Conservation (phyloP, 164 flowering plant genomes). For the Saururus chinensis region DNA sequence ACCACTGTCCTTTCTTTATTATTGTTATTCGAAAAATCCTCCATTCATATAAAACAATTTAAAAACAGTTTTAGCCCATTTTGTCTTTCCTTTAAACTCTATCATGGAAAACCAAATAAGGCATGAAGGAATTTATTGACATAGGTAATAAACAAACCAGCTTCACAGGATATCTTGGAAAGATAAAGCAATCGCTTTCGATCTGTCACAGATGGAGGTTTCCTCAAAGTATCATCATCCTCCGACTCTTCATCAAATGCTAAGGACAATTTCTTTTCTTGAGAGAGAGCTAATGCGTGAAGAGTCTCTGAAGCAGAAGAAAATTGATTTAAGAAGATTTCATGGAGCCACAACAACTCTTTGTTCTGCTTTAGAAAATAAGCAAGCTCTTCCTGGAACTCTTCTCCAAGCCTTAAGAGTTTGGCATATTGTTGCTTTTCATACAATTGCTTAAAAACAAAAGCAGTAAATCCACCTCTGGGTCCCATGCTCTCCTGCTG, state of each 20-base stretch:
- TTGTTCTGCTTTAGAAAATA: conserved; percentile 56
- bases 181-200: conserved; percentile 67
- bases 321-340: conserved; percentile 68
- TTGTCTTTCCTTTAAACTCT: background rate
- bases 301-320: conserved; percentile 84
- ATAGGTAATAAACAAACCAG: conserved; percentile 37
- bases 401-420: conserved; percentile 92
- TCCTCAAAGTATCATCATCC: conserved; percentile 7
- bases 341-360: conserved; percentile 91
- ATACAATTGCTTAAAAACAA: conserved; percentile 62
- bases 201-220: conserved; percentile 35
- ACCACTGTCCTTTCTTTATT: background rate
- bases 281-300: conserved; percentile 68
- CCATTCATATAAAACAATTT: background rate
- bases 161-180: conserved; percentile 71
- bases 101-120: background rate
- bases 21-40: background rate
- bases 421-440: conserved; percentile 48
- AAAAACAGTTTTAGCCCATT: background rate
- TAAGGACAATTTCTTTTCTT: conserved; percentile 26
- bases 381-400: conserved; percentile 77
- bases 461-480: conserved; percentile 78
- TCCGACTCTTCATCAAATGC: conserved; percentile 25
- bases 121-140: background rate
- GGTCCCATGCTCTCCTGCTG: conserved; percentile 91